Percentiles rank a stretch among this genome's conserved stretches.
Conservation (phyloP, 805 yeast genomes). For the Zygotorulaspora danielsina region DNA sequence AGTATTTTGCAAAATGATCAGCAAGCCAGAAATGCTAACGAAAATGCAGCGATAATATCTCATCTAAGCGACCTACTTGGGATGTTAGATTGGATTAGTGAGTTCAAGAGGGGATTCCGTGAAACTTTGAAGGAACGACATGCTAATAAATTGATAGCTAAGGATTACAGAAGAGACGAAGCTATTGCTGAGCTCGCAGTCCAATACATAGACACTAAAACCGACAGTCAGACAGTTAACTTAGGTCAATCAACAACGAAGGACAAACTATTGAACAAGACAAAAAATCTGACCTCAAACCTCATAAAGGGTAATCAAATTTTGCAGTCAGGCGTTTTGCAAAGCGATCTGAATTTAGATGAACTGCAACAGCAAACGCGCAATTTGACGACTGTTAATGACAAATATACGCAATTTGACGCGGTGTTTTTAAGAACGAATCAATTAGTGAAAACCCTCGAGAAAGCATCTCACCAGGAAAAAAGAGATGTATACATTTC, state of each 20-base stretch:
- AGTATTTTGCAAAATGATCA: slow-evolving; percentile 11
- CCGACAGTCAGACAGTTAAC: neutral
- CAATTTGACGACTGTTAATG: slow-evolving; percentile 28
- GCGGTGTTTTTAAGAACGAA: slow-evolving; percentile 29
- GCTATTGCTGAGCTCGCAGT: slow-evolving; percentile 15
- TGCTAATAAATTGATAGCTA: slow-evolving; percentile 7
- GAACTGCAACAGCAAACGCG: slow-evolving; percentile 33
- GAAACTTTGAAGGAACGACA: slow-evolving; percentile 5
- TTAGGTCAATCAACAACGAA: slow-evolving; percentile 16
- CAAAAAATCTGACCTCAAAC: slow-evolving; percentile 31
- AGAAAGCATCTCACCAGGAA: slow-evolving; percentile 33
- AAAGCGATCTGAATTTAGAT: slow-evolving; percentile 35
- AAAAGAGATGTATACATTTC: slow-evolving; percentile 34
- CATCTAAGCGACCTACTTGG: slow-evolving; percentile 10
- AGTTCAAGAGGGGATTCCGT: slow-evolving; percentile 13
- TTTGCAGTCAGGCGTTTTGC: slow-evolving; percentile 33
- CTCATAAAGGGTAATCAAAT: slow-evolving; percentile 33
- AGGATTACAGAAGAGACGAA: slow-evolving; percentile 20
- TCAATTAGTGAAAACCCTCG: slow-evolving; percentile 30
- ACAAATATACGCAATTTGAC: slow-evolving; percentile 32
- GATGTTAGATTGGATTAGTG: slow-evolving; percentile 23
- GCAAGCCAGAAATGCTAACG: neutral
- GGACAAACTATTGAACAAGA: slow-evolving; percentile 28
- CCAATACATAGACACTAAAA: slow-evolving; percentile 4
- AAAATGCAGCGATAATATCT: slow-evolving; percentile 1